Conservation (phyloP, 176 grass and related monocot species). For the Typha latifolia region DNA sequence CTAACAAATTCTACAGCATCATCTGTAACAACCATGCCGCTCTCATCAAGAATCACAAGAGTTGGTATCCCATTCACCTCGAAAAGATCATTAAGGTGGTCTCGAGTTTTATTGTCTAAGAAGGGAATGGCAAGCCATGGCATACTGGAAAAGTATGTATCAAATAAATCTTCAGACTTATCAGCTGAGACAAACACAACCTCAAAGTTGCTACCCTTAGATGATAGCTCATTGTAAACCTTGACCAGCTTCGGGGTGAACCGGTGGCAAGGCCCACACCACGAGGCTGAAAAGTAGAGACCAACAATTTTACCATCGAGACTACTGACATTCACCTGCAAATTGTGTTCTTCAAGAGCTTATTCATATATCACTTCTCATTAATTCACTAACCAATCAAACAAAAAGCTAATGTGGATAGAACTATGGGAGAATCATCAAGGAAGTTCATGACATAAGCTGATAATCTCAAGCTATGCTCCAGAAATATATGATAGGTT, state of each 20-base stretch:
- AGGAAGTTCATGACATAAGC: neutral
- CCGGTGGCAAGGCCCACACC: conserved; percentile 15
- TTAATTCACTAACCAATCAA: neutral
- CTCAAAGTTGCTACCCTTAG: conserved; percentile 8
- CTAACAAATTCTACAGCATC: conserved; percentile 8
- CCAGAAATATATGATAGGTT: neutral
- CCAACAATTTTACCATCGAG: conserved; percentile 19
- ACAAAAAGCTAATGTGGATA: neutral
- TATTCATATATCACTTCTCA: neutral
- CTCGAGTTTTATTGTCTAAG: conserved; percentile 8
- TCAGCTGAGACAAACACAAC: conserved; percentile 21
- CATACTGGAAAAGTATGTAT: conserved; percentile 13
- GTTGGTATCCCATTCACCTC: conserved; percentile 13
- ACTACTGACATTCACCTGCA: conserved; percentile 12
- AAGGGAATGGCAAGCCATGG: conserved; percentile 27
- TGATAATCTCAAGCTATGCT: neutral
- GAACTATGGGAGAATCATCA: neutral
- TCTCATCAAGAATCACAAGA: conserved; percentile 11
- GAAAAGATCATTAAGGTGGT: conserved; percentile 9
- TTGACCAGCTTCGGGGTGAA: conserved; percentile 21
- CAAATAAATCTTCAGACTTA: conserved; percentile 14
- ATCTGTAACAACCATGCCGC: conserved; percentile 8
- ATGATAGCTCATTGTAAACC: conserved; percentile 17
- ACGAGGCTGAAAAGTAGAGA: conserved; percentile 26
- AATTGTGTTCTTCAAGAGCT: neutral